Percentiles rank a stretch among this genome's conserved stretches.
Evolutionary conservation across 768 basidiomycete species (phyloP).

Genomic region (Pisolithus tinctorius): DNA sequence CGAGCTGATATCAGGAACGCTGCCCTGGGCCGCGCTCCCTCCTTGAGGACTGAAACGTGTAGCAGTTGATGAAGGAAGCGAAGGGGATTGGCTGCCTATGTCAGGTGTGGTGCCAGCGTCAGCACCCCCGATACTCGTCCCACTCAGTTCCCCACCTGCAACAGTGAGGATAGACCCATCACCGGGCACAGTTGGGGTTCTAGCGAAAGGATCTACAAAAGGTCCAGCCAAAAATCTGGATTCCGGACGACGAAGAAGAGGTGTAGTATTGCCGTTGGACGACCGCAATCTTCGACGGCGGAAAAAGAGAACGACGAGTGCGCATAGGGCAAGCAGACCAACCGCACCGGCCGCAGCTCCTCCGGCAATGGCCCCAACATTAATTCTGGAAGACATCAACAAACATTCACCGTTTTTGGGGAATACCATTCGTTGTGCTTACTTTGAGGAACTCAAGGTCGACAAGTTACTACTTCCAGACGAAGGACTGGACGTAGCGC

Average conservation of each 20-base stretch:
- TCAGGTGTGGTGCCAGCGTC: not conserved
- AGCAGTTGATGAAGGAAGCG: not conserved
- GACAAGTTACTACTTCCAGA: conserved; percentile 2
- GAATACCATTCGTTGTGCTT: not conserved
- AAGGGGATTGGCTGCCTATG: not conserved
- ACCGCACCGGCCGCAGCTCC: conserved; percentile 13
- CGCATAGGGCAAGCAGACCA: conserved; percentile 12
- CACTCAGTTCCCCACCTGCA: not conserved
- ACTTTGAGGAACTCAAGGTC: conserved; percentile 6
- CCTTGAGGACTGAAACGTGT: not conserved
- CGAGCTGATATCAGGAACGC: not conserved
- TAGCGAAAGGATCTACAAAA: not conserved
- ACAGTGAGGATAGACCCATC: not conserved
- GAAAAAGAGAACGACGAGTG: conserved; percentile 6
- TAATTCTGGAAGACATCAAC: conserved; percentile 4
- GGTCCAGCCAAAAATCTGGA: conserved; percentile 1
- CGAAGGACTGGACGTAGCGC: conserved; percentile 8
- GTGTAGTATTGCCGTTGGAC: conserved; percentile 5
- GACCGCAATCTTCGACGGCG: conserved; percentile 2
- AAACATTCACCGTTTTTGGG: not conserved
- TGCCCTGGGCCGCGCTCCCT: not conserved
- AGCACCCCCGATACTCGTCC: not conserved
- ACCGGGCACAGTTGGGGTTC: not conserved
- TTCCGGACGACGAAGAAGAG: conserved; percentile 4
- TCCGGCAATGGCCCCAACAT: conserved; percentile 12